phyloP scores from a whole-genome alignment of 345 rosid genomes.

The Bretschneidera sinensis region DNA sequence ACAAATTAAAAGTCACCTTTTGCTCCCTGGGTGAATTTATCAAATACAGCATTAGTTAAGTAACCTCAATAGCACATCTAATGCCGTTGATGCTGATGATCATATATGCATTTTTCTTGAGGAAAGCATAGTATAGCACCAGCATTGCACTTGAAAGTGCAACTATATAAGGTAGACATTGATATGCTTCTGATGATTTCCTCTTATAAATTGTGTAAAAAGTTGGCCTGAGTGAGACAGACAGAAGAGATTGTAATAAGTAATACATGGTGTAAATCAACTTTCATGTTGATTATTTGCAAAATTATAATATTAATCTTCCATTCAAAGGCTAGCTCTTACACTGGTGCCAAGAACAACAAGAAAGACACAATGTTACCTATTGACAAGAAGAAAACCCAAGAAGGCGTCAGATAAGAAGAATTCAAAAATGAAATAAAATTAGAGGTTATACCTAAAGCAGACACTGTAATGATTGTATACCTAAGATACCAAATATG shows the following conservation, averaged over 20 bases:
- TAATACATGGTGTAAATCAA: neutral
- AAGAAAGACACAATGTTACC: conserved; percentile 68
- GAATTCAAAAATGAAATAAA: neutral
- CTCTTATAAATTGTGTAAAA: conserved; percentile 50
- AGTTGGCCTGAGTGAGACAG: conserved; percentile 48
- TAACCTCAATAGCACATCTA: conserved; percentile 50
- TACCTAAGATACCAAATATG: conserved; percentile 69
- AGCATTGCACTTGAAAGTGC: conserved; percentile 62
- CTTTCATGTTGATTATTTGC: neutral
- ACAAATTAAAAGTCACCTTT: conserved; percentile 30
- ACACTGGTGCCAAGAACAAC: conserved; percentile 80
- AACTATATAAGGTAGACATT: conserved; percentile 62
- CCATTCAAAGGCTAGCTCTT: conserved; percentile 21
- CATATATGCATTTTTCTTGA: conserved; percentile 42
- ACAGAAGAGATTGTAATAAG: neutral
- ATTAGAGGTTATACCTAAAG: neutral
- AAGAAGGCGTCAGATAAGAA: conserved; percentile 6
- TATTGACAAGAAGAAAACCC: conserved; percentile 11
- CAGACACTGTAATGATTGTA: neutral
- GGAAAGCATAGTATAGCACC: conserved; percentile 55
- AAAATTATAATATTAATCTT: too few species aligned
- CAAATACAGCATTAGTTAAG: conserved; percentile 46
- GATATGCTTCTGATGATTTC: conserved; percentile 69
- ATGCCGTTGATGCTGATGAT: conserved; percentile 60
- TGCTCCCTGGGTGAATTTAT: conserved; percentile 53